These are phyloP conservation scores for Sclerotinia borealis DNA, from an alignment of 2,329 filamentous ascomycete genomes.

Conservation along the genomic window DNA sequence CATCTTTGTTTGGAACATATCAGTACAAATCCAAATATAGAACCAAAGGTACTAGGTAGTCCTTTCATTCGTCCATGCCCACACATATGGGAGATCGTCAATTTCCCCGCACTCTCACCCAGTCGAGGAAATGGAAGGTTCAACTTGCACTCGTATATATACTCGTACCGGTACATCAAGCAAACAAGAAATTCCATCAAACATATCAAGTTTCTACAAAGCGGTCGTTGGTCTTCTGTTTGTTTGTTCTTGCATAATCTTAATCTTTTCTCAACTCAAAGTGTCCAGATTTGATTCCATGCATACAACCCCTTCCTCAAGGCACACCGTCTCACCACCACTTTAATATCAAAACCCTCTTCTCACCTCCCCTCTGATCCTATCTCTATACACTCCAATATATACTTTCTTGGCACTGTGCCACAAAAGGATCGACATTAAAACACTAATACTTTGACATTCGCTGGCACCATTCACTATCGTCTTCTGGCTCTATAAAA, in stretches of 20 bases:
- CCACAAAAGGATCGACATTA: not conserved
- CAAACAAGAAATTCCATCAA: not conserved
- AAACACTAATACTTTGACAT: not conserved
- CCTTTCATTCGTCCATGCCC: not conserved
- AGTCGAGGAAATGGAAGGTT: not conserved
- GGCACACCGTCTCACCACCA: not conserved
- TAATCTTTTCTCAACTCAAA: not conserved
- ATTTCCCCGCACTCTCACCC: slow-evolving; percentile 5
- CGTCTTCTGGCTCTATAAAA: not conserved
- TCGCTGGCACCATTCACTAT: slow-evolving; percentile 8
- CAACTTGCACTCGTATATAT: not conserved
- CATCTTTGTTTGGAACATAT: not conserved
- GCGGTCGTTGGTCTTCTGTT: not conserved
- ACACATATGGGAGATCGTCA: not conserved
- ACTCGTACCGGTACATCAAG: not conserved
- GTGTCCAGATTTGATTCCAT: not conserved
- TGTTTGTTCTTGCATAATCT: not conserved
- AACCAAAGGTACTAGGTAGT: not conserved
- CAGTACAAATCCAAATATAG: not conserved
- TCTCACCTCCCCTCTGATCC: not conserved
- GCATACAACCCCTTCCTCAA: not conserved
- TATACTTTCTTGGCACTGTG: not conserved
- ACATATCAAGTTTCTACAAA: not conserved
- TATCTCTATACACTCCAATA: not conserved
- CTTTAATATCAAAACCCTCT: not conserved